Base-by-base conservation (phyloP, 208 protist species). In the Leishmania tropica region DNA sequence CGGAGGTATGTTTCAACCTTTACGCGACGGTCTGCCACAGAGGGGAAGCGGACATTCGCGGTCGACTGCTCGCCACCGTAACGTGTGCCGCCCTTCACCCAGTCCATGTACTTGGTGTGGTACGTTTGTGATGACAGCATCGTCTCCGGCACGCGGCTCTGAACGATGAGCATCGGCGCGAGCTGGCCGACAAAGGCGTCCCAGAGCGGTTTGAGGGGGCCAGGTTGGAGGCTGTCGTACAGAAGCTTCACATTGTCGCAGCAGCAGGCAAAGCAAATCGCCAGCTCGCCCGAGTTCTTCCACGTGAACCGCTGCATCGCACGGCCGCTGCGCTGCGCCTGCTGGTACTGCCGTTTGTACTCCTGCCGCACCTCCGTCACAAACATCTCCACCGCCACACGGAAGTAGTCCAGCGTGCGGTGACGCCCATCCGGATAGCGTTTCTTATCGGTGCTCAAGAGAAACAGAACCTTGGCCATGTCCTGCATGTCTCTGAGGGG, bases 231-330 rank as follows among this genome's bases (percentile, higher is more conserved):
- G 21, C 80, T 80, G 81, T 96, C 89, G 82, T 92, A 95, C 17
- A 97, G 87, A 42, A 95, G 77, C 79, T 96, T 96, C 37, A 97
- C 60, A 86, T 90, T 95, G 79, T 97, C 94, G 62, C 94, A 97
- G 83, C 89, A 93, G 70, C 88, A 92, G n/a, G 94, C 93, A 79
- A 95, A 97, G 81, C 87, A 92, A 58, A 96, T 89, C 37, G 94
- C 94, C n/a, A 97, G 84, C 70, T 94, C 90, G 28, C 94, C 92
- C 40, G 89, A 95, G 83, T 97, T 97, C 53, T 88, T 85, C 94
- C 94, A 97, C 28, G 85, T 93, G 78, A 96, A 97, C 21, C 93
- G 91, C 75, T 67, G 73, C 58, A 91, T 72, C 35, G 37, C 35
- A 19, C 78, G 75, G 3, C 87, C 87, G 65, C 81, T 85, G 56